A percentile compares a stretch with the other conserved stretches of the same genome.
Conservation (phyloP, 2,329 filamentous ascomycete species). For the Fusarium sp. region DNA sequence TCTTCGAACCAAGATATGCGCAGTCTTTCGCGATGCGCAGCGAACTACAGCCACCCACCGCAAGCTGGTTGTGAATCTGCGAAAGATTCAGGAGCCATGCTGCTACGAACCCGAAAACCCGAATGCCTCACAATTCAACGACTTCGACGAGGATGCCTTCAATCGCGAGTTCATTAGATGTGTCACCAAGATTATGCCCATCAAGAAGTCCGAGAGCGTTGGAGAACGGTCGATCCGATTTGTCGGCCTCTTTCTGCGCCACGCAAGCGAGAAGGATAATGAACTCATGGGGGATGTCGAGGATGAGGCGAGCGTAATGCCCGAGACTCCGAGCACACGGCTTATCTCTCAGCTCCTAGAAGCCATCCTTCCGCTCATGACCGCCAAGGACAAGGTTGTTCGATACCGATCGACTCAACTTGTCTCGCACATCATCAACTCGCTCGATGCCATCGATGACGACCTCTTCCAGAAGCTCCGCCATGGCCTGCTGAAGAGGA, state of each 20-base stretch:
- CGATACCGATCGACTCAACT: conserved; percentile 91
- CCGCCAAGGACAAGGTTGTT: conserved; percentile 91
- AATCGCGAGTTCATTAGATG: conserved; percentile 88
- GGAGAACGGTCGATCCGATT: conserved; percentile 90
- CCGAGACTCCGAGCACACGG: conserved; percentile 86
- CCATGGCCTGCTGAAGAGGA: conserved; percentile 82
- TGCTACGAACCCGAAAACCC: conserved; percentile 70
- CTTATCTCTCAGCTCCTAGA: conserved; percentile 81
- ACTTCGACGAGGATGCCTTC: conserved; percentile 88
- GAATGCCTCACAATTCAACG: conserved; percentile 67
- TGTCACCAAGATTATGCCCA: conserved; percentile 81
- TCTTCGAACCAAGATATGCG: conserved; percentile 79
- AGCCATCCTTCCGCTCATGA: conserved; percentile 79
- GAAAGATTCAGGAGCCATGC: conserved; percentile 91
- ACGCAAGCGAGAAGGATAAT: conserved; percentile 77
- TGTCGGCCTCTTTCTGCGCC: conserved; percentile 84
- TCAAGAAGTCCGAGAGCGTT: conserved; percentile 91
- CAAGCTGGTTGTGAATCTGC: conserved; percentile 86
- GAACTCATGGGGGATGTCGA: conserved; percentile 74
- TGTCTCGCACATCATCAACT: conserved; percentile 91
- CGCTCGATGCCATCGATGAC: conserved; percentile 90
- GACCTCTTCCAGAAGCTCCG: conserved; percentile 87
- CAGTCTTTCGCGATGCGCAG: conserved; percentile 84
- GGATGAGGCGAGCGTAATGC: conserved; percentile 76
- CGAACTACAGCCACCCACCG: conserved; percentile 89